phyloP scores from a whole-genome alignment of 2,329 filamentous ascomycete genomes.

The Trichoderma endophyticum region DNA sequence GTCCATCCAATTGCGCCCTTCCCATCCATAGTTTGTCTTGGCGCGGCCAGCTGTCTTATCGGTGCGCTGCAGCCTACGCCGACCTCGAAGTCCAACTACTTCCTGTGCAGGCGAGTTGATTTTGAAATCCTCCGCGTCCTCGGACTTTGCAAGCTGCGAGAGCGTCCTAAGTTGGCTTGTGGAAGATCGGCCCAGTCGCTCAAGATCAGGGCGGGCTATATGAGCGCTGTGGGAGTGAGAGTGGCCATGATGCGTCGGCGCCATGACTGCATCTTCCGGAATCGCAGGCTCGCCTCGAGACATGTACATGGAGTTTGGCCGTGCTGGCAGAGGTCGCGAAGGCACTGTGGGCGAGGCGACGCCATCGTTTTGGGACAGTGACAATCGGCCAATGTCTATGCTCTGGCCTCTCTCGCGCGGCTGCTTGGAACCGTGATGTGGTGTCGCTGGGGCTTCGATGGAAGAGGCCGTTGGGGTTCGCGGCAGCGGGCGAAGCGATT shows the following conservation, averaged over 20 bases:
- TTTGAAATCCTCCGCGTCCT: conserved; percentile 73
- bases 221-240: conserved; percentile 30
- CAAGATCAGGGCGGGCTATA: conserved; percentile 68
- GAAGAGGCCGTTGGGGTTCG: conserved; percentile 56
- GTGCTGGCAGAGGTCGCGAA: conserved; percentile 41
- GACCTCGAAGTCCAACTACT: conserved; percentile 81
- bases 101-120: conserved; percentile 77
- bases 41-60: conserved; percentile 51
- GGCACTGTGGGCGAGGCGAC: conserved; percentile 42
- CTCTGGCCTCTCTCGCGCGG: conserved; percentile 61
- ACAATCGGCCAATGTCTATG: conserved; percentile 57
- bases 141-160: conserved; percentile 75
- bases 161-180: conserved; percentile 86
- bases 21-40: conserved; percentile 64
- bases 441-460: conserved; percentile 37
- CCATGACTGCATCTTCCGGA: conserved; percentile 33
- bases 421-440: conserved; percentile 24
- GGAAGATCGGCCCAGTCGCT: conserved; percentile 80
- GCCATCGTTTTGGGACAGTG: conserved; percentile 45
- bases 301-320: conserved; percentile 61
- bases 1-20: conserved; percentile 95
- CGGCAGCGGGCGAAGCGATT: conserved; percentile 71
- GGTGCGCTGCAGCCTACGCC: conserved; percentile 74
- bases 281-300: conserved; percentile 55
- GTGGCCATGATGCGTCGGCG: conserved; percentile 30